Evolutionary conservation across 1,139 yeast genomes (phyloP).

Genomic region (Pichia sp.): DNA sequence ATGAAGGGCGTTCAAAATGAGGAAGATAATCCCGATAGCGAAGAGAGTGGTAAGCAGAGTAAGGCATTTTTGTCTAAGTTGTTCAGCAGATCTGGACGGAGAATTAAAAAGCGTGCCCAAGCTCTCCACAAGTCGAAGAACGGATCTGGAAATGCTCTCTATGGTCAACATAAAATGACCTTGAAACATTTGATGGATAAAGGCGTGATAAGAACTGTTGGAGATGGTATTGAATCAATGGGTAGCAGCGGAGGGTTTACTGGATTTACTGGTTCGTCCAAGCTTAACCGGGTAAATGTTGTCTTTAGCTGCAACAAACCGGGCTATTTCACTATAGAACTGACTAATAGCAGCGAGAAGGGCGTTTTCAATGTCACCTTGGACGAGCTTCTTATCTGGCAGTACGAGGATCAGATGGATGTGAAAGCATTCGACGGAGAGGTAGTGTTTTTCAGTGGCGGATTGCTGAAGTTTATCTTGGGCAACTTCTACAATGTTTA

Average conservation of each 20-base stretch:
- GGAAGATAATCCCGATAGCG: not conserved
- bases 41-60: not conserved
- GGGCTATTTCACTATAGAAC: slow-evolving; percentile 35
- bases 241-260: slow-evolving; percentile 55
- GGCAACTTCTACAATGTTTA: slow-evolving; percentile 53
- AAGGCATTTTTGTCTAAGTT: slow-evolving; percentile 8
- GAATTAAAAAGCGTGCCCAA: slow-evolving; percentile 6
- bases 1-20: slow-evolving; percentile 1
- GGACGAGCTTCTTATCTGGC: slow-evolving; percentile 66
- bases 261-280: slow-evolving; percentile 45
- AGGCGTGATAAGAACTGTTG: slow-evolving; percentile 6
- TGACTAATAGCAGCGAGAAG: slow-evolving; percentile 33
- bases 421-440: slow-evolving; percentile 59
- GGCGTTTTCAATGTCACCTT: slow-evolving; percentile 51
- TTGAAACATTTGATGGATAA: slow-evolving; percentile 8
- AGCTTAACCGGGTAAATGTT: slow-evolving; percentile 3
- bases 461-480: slow-evolving; percentile 63
- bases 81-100: slow-evolving; percentile 14
- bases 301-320: slow-evolving; percentile 8
- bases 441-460: slow-evolving; percentile 62
- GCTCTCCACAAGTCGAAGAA: not conserved
- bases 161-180: slow-evolving; percentile 6
- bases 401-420: slow-evolving; percentile 52
- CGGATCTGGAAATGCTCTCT: slow-evolving; percentile 1
- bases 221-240: not conserved